Evolutionary conservation across 2,329 filamentous ascomycete genomes (phyloP), one percentile per base, ranked within the genome.

Genomic region (Phaeophleospora eucalypticola): DNA sequence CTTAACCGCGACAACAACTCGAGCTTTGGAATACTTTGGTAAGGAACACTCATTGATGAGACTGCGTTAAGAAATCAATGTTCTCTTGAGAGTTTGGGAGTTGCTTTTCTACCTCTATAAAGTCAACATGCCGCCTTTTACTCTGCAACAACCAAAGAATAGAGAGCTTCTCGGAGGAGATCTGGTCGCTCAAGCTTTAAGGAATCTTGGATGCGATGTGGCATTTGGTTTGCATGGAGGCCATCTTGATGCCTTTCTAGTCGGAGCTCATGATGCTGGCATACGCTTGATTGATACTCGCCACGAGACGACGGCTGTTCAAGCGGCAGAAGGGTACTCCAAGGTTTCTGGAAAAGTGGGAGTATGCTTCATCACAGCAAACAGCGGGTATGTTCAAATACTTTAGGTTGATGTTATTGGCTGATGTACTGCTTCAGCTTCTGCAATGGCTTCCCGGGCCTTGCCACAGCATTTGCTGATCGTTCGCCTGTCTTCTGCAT

Each of bases 141-240:
- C 59, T 17, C 45, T 65, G 6, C 56, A 62, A 41, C 51, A 59
- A 8, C 69, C 69, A 1, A 45, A 58, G 4, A 65, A 64, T 21
- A 63, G 71, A 39, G 70, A 73, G 36, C 57, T 74, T 29, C 65
- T 68, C 0, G 71, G 71, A 14, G 72, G 71, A 4, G 73, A 75
- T 49, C 62, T 75, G 2, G 61, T 74, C 2, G 72, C 71, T 0
- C 72, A 76, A 58, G 69, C 62, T 9, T 62, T 75, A 3, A 59
- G 66, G 20, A 61, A 68, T 19, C 57, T 73, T 0, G 71, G 71
- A 6, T 67, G 70, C 2, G 62, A 67, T 15, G 69, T 74, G 15
- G 68, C 69, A 1, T 76, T 76, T 46, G 72, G 72, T 16, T 57
- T 75, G 9, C 73, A 75, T 51, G 73, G 72, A 2, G 71, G 73